Conservation (phyloP, 805 yeast genomes). For the Nakazawaea ernobii region DNA sequence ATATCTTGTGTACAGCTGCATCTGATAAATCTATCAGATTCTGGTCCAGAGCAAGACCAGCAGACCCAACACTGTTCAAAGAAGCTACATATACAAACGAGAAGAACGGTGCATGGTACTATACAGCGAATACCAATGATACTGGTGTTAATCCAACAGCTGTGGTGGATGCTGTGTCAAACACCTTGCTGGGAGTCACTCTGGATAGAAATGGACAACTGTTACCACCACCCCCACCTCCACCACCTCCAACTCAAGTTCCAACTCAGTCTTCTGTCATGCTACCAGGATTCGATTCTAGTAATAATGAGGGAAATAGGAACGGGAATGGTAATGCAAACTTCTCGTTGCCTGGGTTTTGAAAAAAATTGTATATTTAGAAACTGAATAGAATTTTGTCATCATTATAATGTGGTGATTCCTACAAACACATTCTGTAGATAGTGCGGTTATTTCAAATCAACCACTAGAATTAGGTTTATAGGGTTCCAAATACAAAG, state of each 20-base stretch:
- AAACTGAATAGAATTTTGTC: too few species aligned
- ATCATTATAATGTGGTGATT: too few species aligned
- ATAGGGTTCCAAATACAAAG: too few species aligned
- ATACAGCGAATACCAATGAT: slow-evolving; percentile 22
- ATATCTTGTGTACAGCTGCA: slow-evolving; percentile 84
- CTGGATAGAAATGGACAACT: background rate
- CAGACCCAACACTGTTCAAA: slow-evolving; percentile 75
- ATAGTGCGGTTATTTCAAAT: too few species aligned
- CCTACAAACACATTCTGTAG: too few species aligned
- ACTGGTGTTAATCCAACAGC: background rate
- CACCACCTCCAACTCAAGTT: background rate
- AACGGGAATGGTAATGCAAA: background rate
- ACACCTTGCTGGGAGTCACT: background rate
- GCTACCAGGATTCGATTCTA: background rate
- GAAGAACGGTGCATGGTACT: slow-evolving; percentile 51
- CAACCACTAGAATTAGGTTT: too few species aligned
- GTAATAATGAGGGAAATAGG: background rate
- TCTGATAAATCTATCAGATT: slow-evolving; percentile 89
- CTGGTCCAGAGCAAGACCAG: slow-evolving; percentile 92
- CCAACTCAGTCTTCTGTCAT: background rate
- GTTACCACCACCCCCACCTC: slow-evolving; percentile 5
- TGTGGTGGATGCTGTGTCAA: background rate
- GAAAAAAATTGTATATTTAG: background rate
- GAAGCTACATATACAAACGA: slow-evolving; percentile 76
- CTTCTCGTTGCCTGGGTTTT: slow-evolving; percentile 7